phyloP scores from a whole-genome alignment of 495 filamentous ascomycete species.

The Neurospora sublineolata region DNA sequence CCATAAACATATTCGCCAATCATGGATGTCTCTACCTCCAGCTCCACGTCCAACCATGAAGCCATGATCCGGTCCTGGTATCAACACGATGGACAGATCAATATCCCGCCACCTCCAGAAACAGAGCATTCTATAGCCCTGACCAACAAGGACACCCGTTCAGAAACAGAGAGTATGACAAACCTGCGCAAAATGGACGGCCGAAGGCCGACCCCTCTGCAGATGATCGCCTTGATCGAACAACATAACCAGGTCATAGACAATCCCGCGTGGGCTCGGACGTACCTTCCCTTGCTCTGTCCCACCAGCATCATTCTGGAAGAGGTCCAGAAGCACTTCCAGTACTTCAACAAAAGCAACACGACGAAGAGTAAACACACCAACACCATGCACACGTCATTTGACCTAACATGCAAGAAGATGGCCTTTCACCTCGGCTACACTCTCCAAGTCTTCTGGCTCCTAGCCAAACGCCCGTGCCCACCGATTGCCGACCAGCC shows the following conservation, averaged over 20 bases:
- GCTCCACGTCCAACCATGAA: background rate
- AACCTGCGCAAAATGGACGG: background rate
- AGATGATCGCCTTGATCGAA: background rate
- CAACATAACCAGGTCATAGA: background rate
- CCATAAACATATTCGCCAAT: background rate
- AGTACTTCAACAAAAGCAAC: background rate
- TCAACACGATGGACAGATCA: background rate
- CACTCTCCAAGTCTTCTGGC: background rate
- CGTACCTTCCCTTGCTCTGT: background rate
- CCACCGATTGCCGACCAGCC: background rate
- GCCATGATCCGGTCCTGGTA: background rate
- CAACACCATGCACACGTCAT: no score
- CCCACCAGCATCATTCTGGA: background rate
- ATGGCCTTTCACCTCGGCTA: background rate
- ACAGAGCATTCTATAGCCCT: no score
- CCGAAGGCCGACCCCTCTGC: background rate
- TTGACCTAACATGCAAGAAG: background rate
- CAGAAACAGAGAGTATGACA: no score
- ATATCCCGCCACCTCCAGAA: background rate
- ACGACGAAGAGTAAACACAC: no score
- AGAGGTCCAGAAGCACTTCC: background rate
- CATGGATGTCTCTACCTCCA: background rate
- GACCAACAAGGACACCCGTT: no score
- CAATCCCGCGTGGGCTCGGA: background rate
- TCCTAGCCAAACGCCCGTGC: background rate